phyloP scores from a whole-genome alignment of 345 rosid species.

The Microthlaspi erraticum region DNA sequence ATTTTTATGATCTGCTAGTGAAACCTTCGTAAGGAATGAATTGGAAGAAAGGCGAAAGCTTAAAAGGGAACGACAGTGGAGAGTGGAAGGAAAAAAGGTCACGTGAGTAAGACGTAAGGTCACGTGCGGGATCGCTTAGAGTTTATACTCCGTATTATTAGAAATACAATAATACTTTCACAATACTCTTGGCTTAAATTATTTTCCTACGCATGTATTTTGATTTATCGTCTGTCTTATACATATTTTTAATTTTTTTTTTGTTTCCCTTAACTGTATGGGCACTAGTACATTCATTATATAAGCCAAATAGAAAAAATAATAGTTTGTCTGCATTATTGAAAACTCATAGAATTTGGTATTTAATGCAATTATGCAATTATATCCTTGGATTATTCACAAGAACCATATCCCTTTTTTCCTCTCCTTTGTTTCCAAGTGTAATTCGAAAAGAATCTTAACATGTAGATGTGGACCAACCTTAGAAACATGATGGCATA shows the following conservation, averaged over 20 bases:
- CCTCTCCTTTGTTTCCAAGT: constrained; percentile 39
- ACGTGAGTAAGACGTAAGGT: constrained; percentile 55
- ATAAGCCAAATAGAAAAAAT: constrained; percentile 47
- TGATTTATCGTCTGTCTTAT: constrained; percentile 13
- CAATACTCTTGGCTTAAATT: constrained; percentile 18
- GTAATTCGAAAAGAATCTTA: constrained; percentile 47
- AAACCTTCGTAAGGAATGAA: constrained; percentile 37
- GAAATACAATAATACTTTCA: constrained; percentile 7
- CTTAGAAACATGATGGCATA: constrained; percentile 41
- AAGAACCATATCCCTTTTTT: constrained; percentile 42
- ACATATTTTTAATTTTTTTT: not conserved
- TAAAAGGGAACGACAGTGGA: constrained; percentile 20
- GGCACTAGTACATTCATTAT: constrained; percentile 34
- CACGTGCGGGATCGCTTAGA: constrained; percentile 49
- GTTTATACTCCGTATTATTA: not conserved
- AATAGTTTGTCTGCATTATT: constrained; percentile 42
- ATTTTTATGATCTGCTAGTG: constrained; percentile 28
- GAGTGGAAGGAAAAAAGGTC: constrained; percentile 40
- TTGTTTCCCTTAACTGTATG: constrained; percentile 22
- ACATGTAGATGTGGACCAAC: constrained; percentile 48
- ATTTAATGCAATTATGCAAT: constrained; percentile 38
- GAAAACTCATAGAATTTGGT: constrained; percentile 39
- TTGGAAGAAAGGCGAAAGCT: constrained; percentile 34
- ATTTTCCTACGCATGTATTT: constrained; percentile 23
- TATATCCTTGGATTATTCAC: constrained; percentile 47